A percentile compares a stretch with the other conserved stretches of the same genome.
phyloP scores from a whole-genome alignment of 345 rosid species.

The Eucalyptus sideroxylon region DNA sequence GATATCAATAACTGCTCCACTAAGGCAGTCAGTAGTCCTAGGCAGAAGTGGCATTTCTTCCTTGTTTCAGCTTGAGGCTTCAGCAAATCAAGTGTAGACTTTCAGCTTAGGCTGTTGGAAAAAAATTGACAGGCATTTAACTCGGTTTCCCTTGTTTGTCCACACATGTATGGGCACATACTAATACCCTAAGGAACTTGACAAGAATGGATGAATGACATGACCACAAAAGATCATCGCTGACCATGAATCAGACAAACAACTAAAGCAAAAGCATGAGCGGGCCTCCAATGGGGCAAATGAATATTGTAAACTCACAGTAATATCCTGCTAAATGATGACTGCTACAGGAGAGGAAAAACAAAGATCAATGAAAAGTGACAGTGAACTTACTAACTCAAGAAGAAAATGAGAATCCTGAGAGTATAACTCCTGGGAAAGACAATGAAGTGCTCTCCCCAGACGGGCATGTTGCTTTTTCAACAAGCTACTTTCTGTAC shows the following conservation, averaged over 20 bases:
- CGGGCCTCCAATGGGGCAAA: not conserved
- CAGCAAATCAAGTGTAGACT: not conserved
- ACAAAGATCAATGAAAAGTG: not conserved
- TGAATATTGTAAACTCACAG: not conserved
- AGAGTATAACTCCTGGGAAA: constrained; percentile 91
- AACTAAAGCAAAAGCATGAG: not conserved
- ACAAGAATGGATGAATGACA: not conserved
- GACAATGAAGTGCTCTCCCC: constrained; percentile 94
- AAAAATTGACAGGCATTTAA: not conserved
- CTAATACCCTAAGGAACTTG: not conserved
- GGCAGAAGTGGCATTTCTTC: not conserved
- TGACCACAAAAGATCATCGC: not conserved
- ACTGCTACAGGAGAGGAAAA: not conserved
- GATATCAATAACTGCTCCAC: not conserved
- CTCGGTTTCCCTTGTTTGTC: not conserved
- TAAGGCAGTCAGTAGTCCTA: not conserved
- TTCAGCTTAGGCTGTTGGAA: not conserved
- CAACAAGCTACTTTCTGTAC: constrained; percentile 54
- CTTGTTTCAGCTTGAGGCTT: not conserved
- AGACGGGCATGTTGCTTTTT: constrained; percentile 95
- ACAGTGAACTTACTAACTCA: constrained; percentile 59
- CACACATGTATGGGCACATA: not conserved
- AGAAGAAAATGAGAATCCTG: constrained; percentile 98
- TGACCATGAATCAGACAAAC: not conserved
- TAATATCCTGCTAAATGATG: not conserved